phyloP scores from a whole-genome alignment of 2,329 filamentous ascomycete genomes.

The Diplodia sapinea region DNA sequence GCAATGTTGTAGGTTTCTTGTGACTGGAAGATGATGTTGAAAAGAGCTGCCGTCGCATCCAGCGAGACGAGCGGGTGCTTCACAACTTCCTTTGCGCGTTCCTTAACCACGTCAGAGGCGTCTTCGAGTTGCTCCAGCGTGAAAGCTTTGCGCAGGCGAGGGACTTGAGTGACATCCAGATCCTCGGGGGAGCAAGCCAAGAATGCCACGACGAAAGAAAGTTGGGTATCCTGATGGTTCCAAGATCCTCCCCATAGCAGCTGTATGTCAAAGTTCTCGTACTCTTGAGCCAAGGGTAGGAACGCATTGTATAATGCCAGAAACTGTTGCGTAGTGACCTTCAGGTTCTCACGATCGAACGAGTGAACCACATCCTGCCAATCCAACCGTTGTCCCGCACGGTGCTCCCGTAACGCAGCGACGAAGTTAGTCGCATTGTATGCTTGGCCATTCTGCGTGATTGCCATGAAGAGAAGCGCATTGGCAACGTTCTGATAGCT shows the following conservation, averaged over 20 bases:
- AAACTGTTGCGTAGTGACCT: conserved; percentile 81
- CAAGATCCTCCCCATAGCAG: conserved; percentile 87
- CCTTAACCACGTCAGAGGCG: conserved; percentile 64
- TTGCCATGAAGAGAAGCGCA: conserved; percentile 74
- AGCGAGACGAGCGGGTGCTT: conserved; percentile 88
- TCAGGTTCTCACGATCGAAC: conserved; percentile 80
- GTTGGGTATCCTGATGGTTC: conserved; percentile 83
- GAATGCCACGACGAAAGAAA: conserved; percentile 93
- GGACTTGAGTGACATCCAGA: conserved; percentile 84
- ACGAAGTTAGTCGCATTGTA: conserved; percentile 73
- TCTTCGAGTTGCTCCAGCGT: conserved; percentile 67
- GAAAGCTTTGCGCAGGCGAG: conserved; percentile 79
- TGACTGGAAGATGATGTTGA: conserved; percentile 66
- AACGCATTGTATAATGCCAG: conserved; percentile 80
- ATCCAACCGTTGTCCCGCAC: conserved; percentile 62
- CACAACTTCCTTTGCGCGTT: conserved; percentile 69
- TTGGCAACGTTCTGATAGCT: conserved; percentile 82
- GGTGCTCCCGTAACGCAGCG: conserved; percentile 62
- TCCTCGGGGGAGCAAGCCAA: conserved; percentile 75
- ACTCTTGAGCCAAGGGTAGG: conserved; percentile 69
- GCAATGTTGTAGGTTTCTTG: conserved; percentile 62
- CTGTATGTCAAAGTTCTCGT: conserved; percentile 78
- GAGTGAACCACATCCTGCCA: conserved; percentile 74
- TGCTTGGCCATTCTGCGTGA: conserved; percentile 64
- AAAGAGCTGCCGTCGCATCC: conserved; percentile 74